Evolutionary conservation across 2,329 filamentous ascomycete species (phyloP), one percentile per base, ranked within the genome.

Genomic region (Fusarium globosum): DNA sequence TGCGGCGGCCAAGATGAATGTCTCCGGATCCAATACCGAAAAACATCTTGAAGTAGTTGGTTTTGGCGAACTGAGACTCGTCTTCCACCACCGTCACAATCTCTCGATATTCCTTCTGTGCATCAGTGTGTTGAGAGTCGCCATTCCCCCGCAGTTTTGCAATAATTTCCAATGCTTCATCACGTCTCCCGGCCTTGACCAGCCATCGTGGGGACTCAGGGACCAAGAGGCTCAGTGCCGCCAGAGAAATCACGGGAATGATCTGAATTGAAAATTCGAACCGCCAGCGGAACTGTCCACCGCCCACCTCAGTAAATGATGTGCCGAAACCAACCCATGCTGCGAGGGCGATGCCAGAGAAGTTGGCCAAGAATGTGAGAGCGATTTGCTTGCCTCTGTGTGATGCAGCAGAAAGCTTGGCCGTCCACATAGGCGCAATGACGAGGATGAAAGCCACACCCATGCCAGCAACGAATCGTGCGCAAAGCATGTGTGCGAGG

Each of bases 291-390:
- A 65, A 65, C 35, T 65, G 62, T 10, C 62, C 62, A 38, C 35
- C 46, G 2, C 18, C 57, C 6, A 7, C 23, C 63, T 79, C 72
- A 42, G 76, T 77, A 52, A 76, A 71, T 46, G 78, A 74, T 6
- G 80, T 72, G 38, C 80, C 80, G 65, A 82, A 83, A 30, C 77
- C 79, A 41, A 83, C 72, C 82, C 81, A 83, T 52, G 81, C 80
- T 21, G 81, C 81, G 20, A 82, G 62, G 14, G 80, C 83, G 49
- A 88, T 86, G 14, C 86, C 86, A 4, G 86, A 80, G 67, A 87
- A 87, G 72, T 88, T 87, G 36, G 85, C 84, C 63, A 87, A 84
- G 75, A 88, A 87, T 23, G 86, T 84, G 51, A 86, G 83, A 18
- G 83, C 85, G 23, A 87, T 79, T 36, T 80, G 84, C 7, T 81